phyloP scores from a whole-genome alignment of 495 filamentous ascomycete genomes.

The Cercophora newfieldiana region DNA sequence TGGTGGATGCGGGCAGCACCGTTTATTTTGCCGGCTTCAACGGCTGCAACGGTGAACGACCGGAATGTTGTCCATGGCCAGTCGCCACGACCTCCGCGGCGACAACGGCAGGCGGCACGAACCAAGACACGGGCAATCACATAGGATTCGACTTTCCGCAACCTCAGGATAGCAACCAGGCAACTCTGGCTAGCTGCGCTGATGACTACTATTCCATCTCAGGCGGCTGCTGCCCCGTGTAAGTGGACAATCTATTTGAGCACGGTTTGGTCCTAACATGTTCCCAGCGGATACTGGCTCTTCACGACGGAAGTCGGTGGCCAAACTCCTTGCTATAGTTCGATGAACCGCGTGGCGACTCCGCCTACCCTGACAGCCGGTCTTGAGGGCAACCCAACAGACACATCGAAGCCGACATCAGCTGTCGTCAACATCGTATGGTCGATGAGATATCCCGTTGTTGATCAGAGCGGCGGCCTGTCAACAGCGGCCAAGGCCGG shows the following conservation, averaged over 20 bases:
- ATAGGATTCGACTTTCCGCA: constrained; percentile 22
- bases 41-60: constrained; percentile 29
- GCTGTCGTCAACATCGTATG: constrained; percentile 35
- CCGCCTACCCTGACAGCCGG: constrained; percentile 24
- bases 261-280: background rate
- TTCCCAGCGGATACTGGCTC: constrained; percentile 24
- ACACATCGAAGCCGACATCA: constrained; percentile 24
- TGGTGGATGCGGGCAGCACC: constrained; percentile 28
- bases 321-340: constrained; percentile 31
- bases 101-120: background rate
- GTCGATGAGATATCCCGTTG: constrained; percentile 30
- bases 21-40: constrained; percentile 29
- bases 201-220: constrained; percentile 35
- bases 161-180: constrained; percentile 18
- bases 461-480: constrained; percentile 15
- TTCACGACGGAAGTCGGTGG: constrained; percentile 29
- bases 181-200: constrained; percentile 20
- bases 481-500: constrained; percentile 31
- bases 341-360: constrained; percentile 2
- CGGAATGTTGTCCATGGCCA: constrained; percentile 32
- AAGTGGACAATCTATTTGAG: constrained; percentile 14
- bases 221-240: constrained; percentile 30
- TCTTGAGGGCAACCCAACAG: constrained; percentile 11
- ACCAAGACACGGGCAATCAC: background rate
- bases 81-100: constrained; percentile 15